Evolutionary conservation across 176 grass and related monocot genomes (phyloP), one percentile per base, ranked within the genome.

Genomic region (Triticum urartu): DNA sequence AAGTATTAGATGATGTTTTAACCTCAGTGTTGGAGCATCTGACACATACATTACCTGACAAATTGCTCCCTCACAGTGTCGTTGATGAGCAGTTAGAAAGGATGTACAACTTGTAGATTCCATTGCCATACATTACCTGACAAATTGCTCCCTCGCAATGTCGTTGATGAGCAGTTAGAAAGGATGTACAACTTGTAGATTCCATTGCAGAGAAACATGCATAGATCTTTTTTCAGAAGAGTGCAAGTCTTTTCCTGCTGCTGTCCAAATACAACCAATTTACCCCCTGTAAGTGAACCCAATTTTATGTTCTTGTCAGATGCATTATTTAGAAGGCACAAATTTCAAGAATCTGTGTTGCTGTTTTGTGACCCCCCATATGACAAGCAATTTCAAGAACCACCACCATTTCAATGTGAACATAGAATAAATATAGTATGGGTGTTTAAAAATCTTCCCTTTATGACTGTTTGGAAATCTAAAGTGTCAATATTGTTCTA

Each of bases 51-150:
- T 7, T 64, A 28, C 18, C 54, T 82, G 30, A 88, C 38, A 56
- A 64, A 39, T 81, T 59, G 62, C 54, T 52, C 20, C 82, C 17
- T 89, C 36, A 59, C 69, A 95, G 93, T 83, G 90, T 30, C 28
- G 28, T 98, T 85, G 96, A 95, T 95, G 94, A 98, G 79, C 96
- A 98, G 87, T 86, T 98, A 60, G 86, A 11, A 98, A 98, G 82
- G 93, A 98, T 86, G 92, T 98, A 45, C 96, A 94, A 45, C 82
- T 98, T 4, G 93, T 98, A 68, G 96, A 98, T 91, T 92, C 91
- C 48, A 98, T 95, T 91, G 88, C 96, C 72, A 73, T 75, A 36
- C 66, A 62, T 7, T 64, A 28, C 18, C 54, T 82, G 38, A 88
- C 38, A 56, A 64, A 39, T 81, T 59, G 62, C 54, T 52, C 20